Evolutionary conservation across 768 basidiomycete species (phyloP).

Genomic region (Xerocomus spinulosus): DNA sequence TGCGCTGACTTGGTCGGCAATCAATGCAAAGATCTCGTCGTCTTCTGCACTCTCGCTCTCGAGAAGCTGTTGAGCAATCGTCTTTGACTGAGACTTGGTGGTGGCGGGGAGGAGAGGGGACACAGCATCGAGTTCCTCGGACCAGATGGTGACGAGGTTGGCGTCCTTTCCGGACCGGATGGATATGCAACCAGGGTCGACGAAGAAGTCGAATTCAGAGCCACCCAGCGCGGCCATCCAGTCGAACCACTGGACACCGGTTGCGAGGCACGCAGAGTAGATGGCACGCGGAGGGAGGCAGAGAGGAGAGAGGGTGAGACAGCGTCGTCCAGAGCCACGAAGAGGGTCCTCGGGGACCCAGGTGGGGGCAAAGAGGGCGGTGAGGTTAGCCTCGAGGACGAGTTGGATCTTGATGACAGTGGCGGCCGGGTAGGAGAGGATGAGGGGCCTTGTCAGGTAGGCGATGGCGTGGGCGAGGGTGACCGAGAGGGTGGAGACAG

Average conservation of each 20-base stretch:
- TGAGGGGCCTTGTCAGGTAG: slow-evolving; percentile 67
- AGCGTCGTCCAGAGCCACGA: slow-evolving; percentile 66
- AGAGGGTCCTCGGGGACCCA: slow-evolving; percentile 65
- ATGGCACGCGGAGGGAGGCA: slow-evolving; percentile 68
- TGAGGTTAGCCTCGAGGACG: slow-evolving; percentile 69
- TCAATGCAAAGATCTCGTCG: slow-evolving; percentile 68
- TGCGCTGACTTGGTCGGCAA: slow-evolving; percentile 64
- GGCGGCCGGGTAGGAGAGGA: slow-evolving; percentile 50
- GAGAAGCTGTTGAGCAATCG: slow-evolving; percentile 68
- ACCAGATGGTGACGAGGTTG: slow-evolving; percentile 63
- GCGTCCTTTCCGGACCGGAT: slow-evolving; percentile 49
- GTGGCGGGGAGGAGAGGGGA: slow-evolving; percentile 17
- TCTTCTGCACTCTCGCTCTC: slow-evolving; percentile 70
- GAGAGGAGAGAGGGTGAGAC: slow-evolving; percentile 65
- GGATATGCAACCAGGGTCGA: slow-evolving; percentile 76
- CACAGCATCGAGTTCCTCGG: slow-evolving; percentile 40
- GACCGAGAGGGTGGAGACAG: slow-evolving; percentile 52
- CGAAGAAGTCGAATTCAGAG: slow-evolving; percentile 71
- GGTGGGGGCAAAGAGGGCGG: slow-evolving; percentile 58
- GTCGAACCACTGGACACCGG: slow-evolving; percentile 74
- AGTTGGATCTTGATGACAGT: slow-evolving; percentile 67
- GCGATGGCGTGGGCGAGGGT: slow-evolving; percentile 71
- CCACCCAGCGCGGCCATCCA: slow-evolving; percentile 71
- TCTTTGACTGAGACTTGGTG: slow-evolving; percentile 40
- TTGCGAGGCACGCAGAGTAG: slow-evolving; percentile 63